phyloP scores from a whole-genome alignment of 345 rosid species.

The Hibiscus mutabilis region DNA sequence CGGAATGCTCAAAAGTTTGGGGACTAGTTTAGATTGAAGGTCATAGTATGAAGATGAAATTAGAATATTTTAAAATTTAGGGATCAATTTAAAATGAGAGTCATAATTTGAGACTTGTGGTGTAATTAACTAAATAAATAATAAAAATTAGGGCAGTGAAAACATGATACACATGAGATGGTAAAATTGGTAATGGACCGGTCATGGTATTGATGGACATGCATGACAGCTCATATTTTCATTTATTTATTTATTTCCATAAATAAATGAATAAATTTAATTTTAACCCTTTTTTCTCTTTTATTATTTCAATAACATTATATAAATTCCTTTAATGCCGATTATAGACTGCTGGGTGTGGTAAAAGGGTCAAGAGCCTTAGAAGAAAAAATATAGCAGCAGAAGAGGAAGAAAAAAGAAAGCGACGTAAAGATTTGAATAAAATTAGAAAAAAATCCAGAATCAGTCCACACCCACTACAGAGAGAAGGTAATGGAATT shows the following conservation, averaged over 20 bases:
- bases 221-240: slow-evolving; percentile 24
- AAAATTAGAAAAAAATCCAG: neutral
- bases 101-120: no score
- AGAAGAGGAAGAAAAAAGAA: neutral
- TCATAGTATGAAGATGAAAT: no score
- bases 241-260: neutral
- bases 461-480: neutral
- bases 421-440: slow-evolving; percentile 19
- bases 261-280: neutral
- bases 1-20: no score
- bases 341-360: slow-evolving; percentile 25
- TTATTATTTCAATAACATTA: neutral
- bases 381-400: neutral
- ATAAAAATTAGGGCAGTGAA: neutral
- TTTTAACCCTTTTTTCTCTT: neutral
- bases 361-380: slow-evolving; percentile 23
- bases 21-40: no score
- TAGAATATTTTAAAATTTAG: no score
- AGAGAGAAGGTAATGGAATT: neutral
- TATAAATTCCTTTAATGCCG: slow-evolving; percentile 9
- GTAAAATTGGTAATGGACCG: slow-evolving; percentile 16
- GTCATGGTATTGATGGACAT: slow-evolving; percentile 32
- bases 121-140: no score
- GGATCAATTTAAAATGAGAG: no score
- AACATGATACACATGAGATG: slow-evolving; percentile 31